phyloP scores from a whole-genome alignment of 768 basidiomycete species.

The Leccinum boreale region DNA sequence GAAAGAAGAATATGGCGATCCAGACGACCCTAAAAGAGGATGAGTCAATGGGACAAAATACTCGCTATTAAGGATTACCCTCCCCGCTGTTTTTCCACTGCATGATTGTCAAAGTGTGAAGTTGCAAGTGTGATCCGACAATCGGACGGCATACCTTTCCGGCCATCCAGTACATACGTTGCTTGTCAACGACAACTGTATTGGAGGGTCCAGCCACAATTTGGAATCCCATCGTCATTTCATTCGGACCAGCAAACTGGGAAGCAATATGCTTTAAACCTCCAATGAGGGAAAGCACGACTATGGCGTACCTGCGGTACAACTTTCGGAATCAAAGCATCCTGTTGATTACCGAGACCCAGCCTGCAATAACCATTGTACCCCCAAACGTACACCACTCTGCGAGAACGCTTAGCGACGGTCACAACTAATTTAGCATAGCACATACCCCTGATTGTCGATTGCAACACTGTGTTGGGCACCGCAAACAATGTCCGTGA shows the following conservation, averaged over 20 bases:
- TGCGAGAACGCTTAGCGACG: constrained; percentile 27
- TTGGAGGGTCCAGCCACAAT: constrained; percentile 81
- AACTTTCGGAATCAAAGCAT: constrained; percentile 72
- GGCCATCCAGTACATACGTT: constrained; percentile 86
- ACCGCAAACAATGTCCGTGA: constrained; percentile 80
- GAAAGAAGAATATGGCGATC: constrained; percentile 86
- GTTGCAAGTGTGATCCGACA: not conserved
- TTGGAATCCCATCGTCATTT: constrained; percentile 53
- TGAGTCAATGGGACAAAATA: constrained; percentile 2
- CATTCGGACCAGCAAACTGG: constrained; percentile 74
- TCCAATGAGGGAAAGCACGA: not conserved
- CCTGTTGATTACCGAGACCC: constrained; percentile 83
- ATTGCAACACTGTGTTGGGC: constrained; percentile 85
- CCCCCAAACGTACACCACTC: constrained; percentile 81
- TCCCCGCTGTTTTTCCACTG: constrained; percentile 97
- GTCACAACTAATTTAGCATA: not conserved
- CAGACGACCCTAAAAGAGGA: constrained; percentile 72
- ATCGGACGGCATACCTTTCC: constrained; percentile 52
- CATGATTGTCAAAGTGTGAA: constrained; percentile 16
- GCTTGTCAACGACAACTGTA: constrained; percentile 79
- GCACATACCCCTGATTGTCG: constrained; percentile 65
- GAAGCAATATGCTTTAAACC: not conserved
- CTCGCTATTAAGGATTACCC: constrained; percentile 40
- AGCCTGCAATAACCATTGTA: constrained; percentile 90
- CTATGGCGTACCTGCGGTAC: constrained; percentile 65